Base-by-base conservation (phyloP, 495 filamentous ascomycete species). In the Penicillium angulare region DNA sequence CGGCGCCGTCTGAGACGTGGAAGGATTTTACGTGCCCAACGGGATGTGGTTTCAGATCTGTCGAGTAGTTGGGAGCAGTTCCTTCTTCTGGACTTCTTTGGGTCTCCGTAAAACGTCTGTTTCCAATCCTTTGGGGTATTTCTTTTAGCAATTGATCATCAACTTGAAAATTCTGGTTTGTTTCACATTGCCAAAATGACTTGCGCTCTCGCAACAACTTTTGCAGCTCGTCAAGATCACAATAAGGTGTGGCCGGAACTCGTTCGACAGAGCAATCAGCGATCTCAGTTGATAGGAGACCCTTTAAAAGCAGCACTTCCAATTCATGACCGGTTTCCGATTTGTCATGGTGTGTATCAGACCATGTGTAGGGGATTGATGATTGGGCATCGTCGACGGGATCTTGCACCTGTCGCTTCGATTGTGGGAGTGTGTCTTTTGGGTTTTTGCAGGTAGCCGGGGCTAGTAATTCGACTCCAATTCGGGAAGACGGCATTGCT, bases 151-250 rank as follows among this genome's bases (percentile, higher is more conserved):
- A n/a, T n/a, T n/a, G n/a, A n/a, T n/a, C n/a, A 13, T 13, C n/a
- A 8, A 12, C 20, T 12, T 31, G 26, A 31, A 8, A 1, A 34
- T 15, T 12, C 4, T 15, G 26, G 23, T 27, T 22, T n/a, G 22
- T 10, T 18, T 49, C 13, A 9, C 38, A 16, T 9, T 26, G 21
- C 64, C 63, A 66, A 16, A 17, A 21, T 23, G n/a, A 13, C 21
- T 53, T 58, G 39, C 62, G 52, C 29, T 53, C 34, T 17, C 59
- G 29, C 16, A 69, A 27, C 10, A 70, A 29, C 5, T 0, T 1
- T 47, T 59, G 59, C 18, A 72, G 40, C 10, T 69, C 59, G 12
- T 68, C 47, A 5, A 70, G 52, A 36, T 40, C 55, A 57, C 52
- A 65, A 36, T 66, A 61, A 4, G 26, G n/a, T 22, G 20, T 27